Conservation (phyloP, 1,284 basidiomycete genomes). For the Trametes sp. region DNA sequence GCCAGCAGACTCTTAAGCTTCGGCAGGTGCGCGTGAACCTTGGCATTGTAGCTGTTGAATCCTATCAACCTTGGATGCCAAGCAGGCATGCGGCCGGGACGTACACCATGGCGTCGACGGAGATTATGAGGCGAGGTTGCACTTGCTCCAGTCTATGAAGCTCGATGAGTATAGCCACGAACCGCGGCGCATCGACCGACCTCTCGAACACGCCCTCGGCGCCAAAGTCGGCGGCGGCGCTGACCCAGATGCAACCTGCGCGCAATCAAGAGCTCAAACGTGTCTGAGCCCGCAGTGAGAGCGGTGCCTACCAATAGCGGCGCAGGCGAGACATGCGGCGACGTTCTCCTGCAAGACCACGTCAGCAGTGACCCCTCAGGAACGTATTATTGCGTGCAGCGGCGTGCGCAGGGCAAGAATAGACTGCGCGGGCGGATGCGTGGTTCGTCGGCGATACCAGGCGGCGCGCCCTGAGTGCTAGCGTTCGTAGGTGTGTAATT, state of each 20-base stretch:
- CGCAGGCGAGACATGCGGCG: conserved; percentile 77
- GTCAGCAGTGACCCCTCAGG: conserved; percentile 18
- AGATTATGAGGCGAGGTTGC: conserved; percentile 75
- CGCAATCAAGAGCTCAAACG: conserved; percentile 4
- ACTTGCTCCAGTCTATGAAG: conserved; percentile 72
- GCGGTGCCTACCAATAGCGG: conserved; percentile 62
- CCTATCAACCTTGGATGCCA: conserved; percentile 4
- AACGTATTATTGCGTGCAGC: not conserved
- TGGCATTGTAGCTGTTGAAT: conserved; percentile 67
- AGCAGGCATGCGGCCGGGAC: conserved; percentile 31
- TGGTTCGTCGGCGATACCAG: not conserved
- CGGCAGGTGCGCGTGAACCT: conserved; percentile 72
- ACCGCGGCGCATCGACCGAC: conserved; percentile 42
- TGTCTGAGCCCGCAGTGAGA: not conserved
- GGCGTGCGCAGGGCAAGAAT: conserved; percentile 3
- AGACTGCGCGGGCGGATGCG: conserved; percentile 10
- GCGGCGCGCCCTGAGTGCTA: not conserved
- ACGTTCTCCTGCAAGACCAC: conserved; percentile 64
- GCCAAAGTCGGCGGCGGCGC: conserved; percentile 90
- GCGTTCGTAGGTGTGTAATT: not conserved
- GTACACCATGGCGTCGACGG: conserved; percentile 76
- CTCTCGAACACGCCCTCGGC: conserved; percentile 85
- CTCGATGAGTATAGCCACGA: conserved; percentile 12
- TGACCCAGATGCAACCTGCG: conserved; percentile 77
- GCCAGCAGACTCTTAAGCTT: conserved; percentile 67